Base-by-base conservation (phyloP, 306 rosid species). In the Gillenia trifoliata region DNA sequence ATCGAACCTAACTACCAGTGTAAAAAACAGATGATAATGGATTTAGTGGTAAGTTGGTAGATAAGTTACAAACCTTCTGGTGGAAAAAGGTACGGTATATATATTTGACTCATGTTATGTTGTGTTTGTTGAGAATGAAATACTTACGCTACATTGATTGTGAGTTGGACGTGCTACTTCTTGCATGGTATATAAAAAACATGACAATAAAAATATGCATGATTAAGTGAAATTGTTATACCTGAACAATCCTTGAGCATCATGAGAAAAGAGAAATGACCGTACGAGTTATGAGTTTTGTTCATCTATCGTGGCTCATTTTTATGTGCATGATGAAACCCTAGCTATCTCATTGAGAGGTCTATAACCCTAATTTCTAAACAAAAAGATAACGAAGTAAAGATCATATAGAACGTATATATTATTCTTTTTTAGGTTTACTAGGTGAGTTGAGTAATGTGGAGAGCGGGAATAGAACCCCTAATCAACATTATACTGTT, bases 91-190 rank as follows among this genome's bases (percentile, higher is more conserved):
- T 5, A 16, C 15, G 52, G 52, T 15, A 20, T 45, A 45, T 45
- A 4, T 5, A 45, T 16, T 15, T 36, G 7, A 8, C 10, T 36
- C 40, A 36, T 8, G 2, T 7, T 38, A 38, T 8, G 9, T 38
- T 0, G 3, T 38, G 11, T 38, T 2, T 38, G 41, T 38, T 38
- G 41, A 38, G 2, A 8, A 8, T 38, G 41, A 38, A 38, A 38
- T 0, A 38, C 11, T 38, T 38, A 8, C n/a, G n/a, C n/a, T n/a
- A n/a, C n/a, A n/a, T n/a, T n/a, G n/a, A n/a, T n/a, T n/a, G n/a
- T n/a, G n/a, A n/a, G n/a, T 5, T 17, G 0, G 15, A 15, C 0
- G 1, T 0, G 5, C 2, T 45, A 15, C 1, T 45, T 45, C 3
- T 15, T 45, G 15, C 52, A 45, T 0, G 17, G 7, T 45, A 5